Base-by-base conservation (phyloP, 192 early-diverging fungal species). In the Coemansia sp. region DNA sequence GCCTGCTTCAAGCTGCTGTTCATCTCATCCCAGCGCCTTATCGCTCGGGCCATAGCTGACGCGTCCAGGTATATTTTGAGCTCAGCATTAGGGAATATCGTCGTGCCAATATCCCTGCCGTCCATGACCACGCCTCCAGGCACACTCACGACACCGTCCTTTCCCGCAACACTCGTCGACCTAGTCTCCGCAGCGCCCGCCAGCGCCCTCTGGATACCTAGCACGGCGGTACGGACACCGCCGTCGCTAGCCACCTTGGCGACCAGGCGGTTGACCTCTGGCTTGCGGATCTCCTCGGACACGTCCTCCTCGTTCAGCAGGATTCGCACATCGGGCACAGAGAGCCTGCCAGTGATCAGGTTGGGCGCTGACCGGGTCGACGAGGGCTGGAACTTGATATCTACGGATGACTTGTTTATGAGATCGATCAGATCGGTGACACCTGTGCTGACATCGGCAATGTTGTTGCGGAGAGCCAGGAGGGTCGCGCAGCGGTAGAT, bases 51-150 rank as follows among this genome's bases (percentile, higher is more conserved):
- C 43, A 76, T 73, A 23, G 85, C 76, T 52, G 85, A 84, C 2
- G 91, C 91, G 11, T 87, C 84, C 9, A 94, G 73, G 61, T 87
- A 94, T 7, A 94, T 74, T 55, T 94, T 94, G 7, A 93, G 78
- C 37, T 94, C 85, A 0, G 92, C 92, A 52, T 86, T 68, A 0
- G 92, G 90, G 31, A 92, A 83, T 1, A 94, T 85, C 0, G 86
- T 84, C 0, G 91, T 89, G 9, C 92, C 91, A 57, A 92, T 90
- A 70, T 94, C 92, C 0, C 92, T 72, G 6, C 92, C 92, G 72
- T 94, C 92, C 89, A 94, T 93, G 12, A 94, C 90, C 35, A 91
- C 63, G n/a, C 91, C 91, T 1, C 58, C 63, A 55, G 59, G 55
- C 33, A 38, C 26, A 1, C 26, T 42, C 11, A 66, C 36, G 1